These are phyloP conservation scores for Hippophae tibetana DNA, from an alignment of 306 rosid genomes.

Conservation along the genomic window DNA sequence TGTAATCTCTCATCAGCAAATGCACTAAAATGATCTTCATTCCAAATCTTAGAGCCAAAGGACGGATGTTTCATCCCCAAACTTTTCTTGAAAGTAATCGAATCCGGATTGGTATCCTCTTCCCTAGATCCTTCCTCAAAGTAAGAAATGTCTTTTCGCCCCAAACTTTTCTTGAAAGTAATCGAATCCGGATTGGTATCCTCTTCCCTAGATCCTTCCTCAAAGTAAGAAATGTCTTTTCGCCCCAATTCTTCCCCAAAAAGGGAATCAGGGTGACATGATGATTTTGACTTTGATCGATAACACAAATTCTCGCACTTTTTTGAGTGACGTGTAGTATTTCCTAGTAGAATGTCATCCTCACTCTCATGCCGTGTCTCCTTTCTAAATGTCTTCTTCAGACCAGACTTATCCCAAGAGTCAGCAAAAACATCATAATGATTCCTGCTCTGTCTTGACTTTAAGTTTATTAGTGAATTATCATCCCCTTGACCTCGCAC, in stretches of 20 bases:
- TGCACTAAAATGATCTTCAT: slow-evolving; percentile 37
- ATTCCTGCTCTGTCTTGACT: slow-evolving; percentile 31
- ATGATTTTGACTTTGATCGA: slow-evolving; percentile 32
- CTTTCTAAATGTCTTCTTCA: slow-evolving; percentile 17
- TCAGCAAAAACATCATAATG: slow-evolving; percentile 31
- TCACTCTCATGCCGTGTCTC: slow-evolving; percentile 7
- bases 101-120: slow-evolving; percentile 28
- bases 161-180: slow-evolving; percentile 37
- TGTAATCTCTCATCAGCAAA: slow-evolving; percentile 25
- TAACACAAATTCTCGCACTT: slow-evolving; percentile 24
- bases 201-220: slow-evolving; percentile 34
- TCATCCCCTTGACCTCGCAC: slow-evolving; percentile 42
- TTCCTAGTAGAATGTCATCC: slow-evolving; percentile 6
- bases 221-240: slow-evolving; percentile 33
- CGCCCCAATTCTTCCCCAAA: slow-evolving; percentile 34
- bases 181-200: slow-evolving; percentile 30
- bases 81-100: slow-evolving; percentile 31
- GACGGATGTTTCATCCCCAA: slow-evolving; percentile 33
- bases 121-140: slow-evolving; percentile 38
- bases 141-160: too few species aligned
- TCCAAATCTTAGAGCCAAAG: slow-evolving; percentile 28
- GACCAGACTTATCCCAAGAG: slow-evolving; percentile 24
- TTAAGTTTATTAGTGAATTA: slow-evolving; percentile 31
- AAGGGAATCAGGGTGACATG: slow-evolving; percentile 32
- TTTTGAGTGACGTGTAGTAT: slow-evolving; percentile 14